Conservation (phyloP, 495 filamentous ascomycete genomes). For the Penicillium fimorum region DNA sequence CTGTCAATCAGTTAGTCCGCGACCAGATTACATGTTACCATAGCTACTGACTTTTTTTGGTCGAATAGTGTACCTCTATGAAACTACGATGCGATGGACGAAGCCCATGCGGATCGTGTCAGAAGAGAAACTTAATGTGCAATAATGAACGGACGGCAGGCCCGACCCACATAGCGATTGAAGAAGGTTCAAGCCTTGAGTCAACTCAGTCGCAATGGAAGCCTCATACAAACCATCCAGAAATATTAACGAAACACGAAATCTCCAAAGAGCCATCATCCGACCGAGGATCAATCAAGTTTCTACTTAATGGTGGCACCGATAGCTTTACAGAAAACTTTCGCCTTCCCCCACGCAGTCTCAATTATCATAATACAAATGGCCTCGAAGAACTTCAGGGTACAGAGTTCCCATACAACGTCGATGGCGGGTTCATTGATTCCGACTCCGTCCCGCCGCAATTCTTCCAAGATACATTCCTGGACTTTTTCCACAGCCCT, state of each 20-base stretch:
- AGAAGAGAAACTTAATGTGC: constrained; percentile 44
- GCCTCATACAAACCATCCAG: constrained; percentile 15
- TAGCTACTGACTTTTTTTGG: not conserved
- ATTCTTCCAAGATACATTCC: constrained; percentile 41
- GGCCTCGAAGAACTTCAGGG: constrained; percentile 24
- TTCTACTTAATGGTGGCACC: constrained; percentile 47
- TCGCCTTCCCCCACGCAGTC: constrained; percentile 40
- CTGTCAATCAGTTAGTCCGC: constrained; percentile 41
- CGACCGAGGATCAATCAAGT: constrained; percentile 49
- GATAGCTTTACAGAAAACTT: constrained; percentile 48
- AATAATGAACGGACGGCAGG: constrained; percentile 36
- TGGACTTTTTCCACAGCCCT: constrained; percentile 45
- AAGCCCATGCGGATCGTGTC: constrained; percentile 48
- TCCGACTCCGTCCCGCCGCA: constrained; percentile 28
- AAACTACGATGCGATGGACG: constrained; percentile 51
- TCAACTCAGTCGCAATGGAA: not conserved
- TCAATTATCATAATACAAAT: constrained; percentile 35
- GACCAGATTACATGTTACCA: not conserved
- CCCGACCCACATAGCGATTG: constrained; percentile 11
- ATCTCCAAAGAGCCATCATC: constrained; percentile 28
- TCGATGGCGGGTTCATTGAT: constrained; percentile 25
- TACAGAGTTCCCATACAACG: constrained; percentile 20
- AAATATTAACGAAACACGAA: constrained; percentile 24
- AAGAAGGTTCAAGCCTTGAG: constrained; percentile 18
- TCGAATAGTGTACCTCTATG: constrained; percentile 48